These are phyloP conservation scores for Termitomyces sp. DNA, from an alignment of 768 basidiomycete species.

Conservation along the genomic window DNA sequence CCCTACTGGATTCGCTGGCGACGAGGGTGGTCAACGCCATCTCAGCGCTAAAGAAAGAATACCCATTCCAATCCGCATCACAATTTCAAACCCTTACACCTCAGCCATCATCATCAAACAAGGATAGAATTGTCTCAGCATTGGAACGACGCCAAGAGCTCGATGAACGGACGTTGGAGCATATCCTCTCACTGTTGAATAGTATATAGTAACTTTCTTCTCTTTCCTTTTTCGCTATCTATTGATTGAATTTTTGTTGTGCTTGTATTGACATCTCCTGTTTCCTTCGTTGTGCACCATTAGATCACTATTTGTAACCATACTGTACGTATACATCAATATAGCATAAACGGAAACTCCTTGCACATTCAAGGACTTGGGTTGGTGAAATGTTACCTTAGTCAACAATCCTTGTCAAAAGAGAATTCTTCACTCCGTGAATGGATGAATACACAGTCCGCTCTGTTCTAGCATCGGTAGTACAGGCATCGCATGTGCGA, in stretches of 20 bases:
- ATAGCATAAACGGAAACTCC: background rate
- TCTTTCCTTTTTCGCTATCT: constrained; percentile 12
- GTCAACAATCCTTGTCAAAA: too few species aligned
- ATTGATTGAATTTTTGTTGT: constrained; percentile 3
- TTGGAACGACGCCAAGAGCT: constrained; percentile 32
- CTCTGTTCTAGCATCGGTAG: constrained; percentile 5
- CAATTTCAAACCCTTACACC: constrained; percentile 9
- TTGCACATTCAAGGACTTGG: background rate
- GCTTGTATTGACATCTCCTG: background rate
- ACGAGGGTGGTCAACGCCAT: constrained; percentile 74
- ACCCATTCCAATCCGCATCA: constrained; percentile 10
- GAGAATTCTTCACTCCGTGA: background rate
- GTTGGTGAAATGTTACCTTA: too few species aligned
- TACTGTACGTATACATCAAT: constrained; percentile 7
- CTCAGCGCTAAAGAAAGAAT: constrained; percentile 27
- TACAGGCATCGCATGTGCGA: constrained; percentile 7
- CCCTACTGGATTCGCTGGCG: constrained; percentile 72
- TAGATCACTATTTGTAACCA: constrained; percentile 9
- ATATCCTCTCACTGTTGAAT: constrained; percentile 31
- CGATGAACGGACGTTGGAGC: constrained; percentile 44
- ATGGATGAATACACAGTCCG: background rate
- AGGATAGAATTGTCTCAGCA: constrained; percentile 28
- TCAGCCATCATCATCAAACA: constrained; percentile 13
- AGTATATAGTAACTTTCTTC: constrained; percentile 18
- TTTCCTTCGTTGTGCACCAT: constrained; percentile 5